Evolutionary conservation across 306 rosid species (phyloP), one percentile per base, ranked within the genome.

Genomic region (Mimosa bimucronata): DNA sequence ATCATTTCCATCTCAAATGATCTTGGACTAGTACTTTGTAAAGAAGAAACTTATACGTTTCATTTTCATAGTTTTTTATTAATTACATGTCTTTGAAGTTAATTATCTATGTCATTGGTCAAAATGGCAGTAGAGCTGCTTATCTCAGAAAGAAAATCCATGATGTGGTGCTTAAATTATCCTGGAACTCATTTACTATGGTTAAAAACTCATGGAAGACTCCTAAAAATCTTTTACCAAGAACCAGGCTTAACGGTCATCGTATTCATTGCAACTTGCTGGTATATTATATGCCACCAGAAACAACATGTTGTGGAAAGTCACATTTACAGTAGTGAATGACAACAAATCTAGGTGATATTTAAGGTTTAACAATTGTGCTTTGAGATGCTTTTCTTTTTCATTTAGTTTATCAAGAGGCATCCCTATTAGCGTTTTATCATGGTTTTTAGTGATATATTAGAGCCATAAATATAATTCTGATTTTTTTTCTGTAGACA

Each of bases 401-500:
- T 45, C 37, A 52, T 72, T 21, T 60, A 60, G 37, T 26, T 60
- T 60, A 12, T 26, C 19, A 60, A 11, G 66, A 60, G 66, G 61
- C 44, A n/a, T 58, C 45, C 11, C 13, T 15, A 12, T 45, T 5
- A 71, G 10, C 9, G 6, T 48, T 57, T 57, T 16, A 6, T 25
- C 25, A 3, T 46, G 18, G 23, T 42, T 66, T 76, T 71, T 41
- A 70, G 57, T 81, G 50, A 69, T 66, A 37, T 34, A 66, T 79
- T 71, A 30, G 55, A 69, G 53, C 41, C 70, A 9, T 77, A n/a
- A n/a, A n/a, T n/a, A n/a, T n/a, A 38, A 57, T 66, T 83, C 44
- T 83, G 72, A 68, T 29, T 80, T 29, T 77, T 69, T 31, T 80
- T 83, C 38, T 83, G 74, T 61, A 94, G 98, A 90, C 60, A 92